Conservation (phyloP, 2,329 filamentous ascomycete species). For the Penicillium sp. region DNA sequence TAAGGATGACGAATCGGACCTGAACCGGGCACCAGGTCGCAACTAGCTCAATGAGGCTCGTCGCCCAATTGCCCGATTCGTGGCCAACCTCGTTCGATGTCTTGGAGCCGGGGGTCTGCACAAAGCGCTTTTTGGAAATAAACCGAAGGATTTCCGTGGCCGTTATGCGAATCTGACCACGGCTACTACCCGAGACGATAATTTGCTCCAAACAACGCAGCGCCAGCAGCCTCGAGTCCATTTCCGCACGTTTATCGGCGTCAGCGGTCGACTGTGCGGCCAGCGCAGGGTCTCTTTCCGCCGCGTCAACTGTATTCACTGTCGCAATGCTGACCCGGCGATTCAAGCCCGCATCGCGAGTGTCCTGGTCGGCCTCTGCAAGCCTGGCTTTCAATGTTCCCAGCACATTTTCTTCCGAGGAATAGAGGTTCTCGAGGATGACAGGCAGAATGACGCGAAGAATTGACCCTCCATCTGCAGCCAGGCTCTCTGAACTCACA, state of each 20-base stretch:
- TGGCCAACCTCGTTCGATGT: conserved; percentile 40
- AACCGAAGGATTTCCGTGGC: conserved; percentile 70
- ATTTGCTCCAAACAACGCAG: conserved; percentile 81
- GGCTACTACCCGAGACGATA: conserved; percentile 69
- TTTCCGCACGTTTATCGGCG: conserved; percentile 81
- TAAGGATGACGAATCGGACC: conserved; percentile 83
- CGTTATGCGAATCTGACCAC: conserved; percentile 71
- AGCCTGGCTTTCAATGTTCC: conserved; percentile 62
- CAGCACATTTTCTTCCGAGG: conserved; percentile 56
- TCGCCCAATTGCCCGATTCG: conserved; percentile 66
- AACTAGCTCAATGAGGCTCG: conserved; percentile 71
- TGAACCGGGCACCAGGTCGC: conserved; percentile 89
- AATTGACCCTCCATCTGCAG: conserved; percentile 68
- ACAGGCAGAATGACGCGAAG: conserved; percentile 74
- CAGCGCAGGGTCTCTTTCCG: conserved; percentile 58
- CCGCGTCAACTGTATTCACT: conserved; percentile 64
- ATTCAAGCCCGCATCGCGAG: conserved; percentile 57
- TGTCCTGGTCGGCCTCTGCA: conserved; percentile 61
- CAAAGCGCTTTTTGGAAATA: conserved; percentile 53
- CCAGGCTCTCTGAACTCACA: conserved; percentile 71
- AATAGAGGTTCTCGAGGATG: conserved; percentile 80
- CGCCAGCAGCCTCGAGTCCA: conserved; percentile 78
- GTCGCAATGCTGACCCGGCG: conserved; percentile 75
- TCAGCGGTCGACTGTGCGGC: conserved; percentile 75
- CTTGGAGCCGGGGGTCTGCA: conserved; percentile 45